A percentile compares a stretch with the other conserved stretches of the same genome.
These are phyloP conservation scores for Pezicula rhizophila DNA, from an alignment of 2,329 filamentous ascomycete species.

Conservation along the genomic window DNA sequence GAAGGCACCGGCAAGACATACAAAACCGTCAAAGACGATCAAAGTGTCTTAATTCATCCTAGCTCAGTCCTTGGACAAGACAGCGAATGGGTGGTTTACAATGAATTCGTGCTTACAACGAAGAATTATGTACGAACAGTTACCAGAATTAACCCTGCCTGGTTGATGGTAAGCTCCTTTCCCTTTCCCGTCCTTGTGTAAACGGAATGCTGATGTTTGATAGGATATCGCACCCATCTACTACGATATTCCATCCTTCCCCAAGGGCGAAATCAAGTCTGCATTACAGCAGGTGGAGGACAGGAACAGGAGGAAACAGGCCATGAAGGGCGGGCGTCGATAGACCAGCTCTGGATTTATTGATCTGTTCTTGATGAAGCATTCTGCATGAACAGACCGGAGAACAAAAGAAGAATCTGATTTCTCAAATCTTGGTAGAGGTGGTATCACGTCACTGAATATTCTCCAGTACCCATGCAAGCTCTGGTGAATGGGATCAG, in stretches of 20 bases:
- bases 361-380: too few species aligned
- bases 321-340: slow-evolving; percentile 22
- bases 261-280: slow-evolving; percentile 78
- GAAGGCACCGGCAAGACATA: slow-evolving; percentile 86
- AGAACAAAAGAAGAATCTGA: too few species aligned
- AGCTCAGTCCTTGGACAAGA: slow-evolving; percentile 85
- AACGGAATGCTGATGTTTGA: slow-evolving; percentile 25
- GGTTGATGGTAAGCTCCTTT: slow-evolving; percentile 69
- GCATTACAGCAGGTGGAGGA: slow-evolving; percentile 52
- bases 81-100: slow-evolving; percentile 95
- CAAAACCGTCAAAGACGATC: slow-evolving; percentile 92
- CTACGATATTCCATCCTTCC: slow-evolving; percentile 79
- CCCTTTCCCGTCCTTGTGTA: slow-evolving; percentile 5
- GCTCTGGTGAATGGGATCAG: too few species aligned
- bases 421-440: too few species aligned
- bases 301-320: slow-evolving; percentile 50
- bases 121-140: slow-evolving; percentile 98
- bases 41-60: slow-evolving; percentile 87
- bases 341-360: background rate
- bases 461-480: too few species aligned
- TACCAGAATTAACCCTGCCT: slow-evolving; percentile 86
- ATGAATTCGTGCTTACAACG: slow-evolving; percentile 94
- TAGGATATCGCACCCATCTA: slow-evolving; percentile 91
- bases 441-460: too few species aligned
- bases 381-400: too few species aligned